Conservation (phyloP, 805 yeast species). For the Saccharomycopsis lassenensis region DNA sequence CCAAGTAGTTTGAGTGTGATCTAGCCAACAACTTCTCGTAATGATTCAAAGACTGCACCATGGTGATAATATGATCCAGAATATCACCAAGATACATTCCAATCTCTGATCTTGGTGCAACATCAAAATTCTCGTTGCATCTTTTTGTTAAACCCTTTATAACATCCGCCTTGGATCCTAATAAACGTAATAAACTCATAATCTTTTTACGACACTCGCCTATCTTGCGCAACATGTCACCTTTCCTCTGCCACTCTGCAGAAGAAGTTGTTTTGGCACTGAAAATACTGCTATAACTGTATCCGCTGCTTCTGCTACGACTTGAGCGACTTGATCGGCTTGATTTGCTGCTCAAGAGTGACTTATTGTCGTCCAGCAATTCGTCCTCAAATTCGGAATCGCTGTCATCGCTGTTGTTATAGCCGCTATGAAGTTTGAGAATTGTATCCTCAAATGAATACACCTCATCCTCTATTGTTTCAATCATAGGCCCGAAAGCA, state of each 20-base stretch:
- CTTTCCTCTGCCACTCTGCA: constrained; percentile 80
- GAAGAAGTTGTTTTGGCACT: constrained; percentile 35
- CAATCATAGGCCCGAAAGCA: constrained; percentile 75
- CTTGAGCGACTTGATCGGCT: too few relatives aligned
- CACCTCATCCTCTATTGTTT: constrained; percentile 68
- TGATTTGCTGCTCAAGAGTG: too few relatives aligned
- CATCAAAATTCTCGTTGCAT: constrained; percentile 67
- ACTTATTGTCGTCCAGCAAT: too few relatives aligned
- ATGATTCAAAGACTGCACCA: constrained; percentile 92
- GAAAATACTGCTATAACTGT: too few relatives aligned
- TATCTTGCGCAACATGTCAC: constrained; percentile 87
- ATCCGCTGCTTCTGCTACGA: too few relatives aligned
- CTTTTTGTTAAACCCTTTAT: constrained; percentile 90
- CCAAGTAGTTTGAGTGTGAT: constrained; percentile 89
- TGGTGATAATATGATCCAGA: constrained; percentile 94
- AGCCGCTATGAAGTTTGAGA: constrained; percentile 23
- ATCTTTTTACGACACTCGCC: constrained; percentile 94
- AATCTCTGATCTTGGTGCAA: constrained; percentile 76
- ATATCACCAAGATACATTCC: constrained; percentile 94
- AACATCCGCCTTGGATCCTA: constrained; percentile 93
- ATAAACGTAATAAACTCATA: constrained; percentile 73
- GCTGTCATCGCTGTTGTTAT: constrained; percentile 16
- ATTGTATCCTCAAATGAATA: constrained; percentile 55
- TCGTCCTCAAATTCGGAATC: constrained; percentile 11
- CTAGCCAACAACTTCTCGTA: constrained; percentile 89